phyloP scores from a whole-genome alignment of 768 basidiomycete species.

The Tricholoma saponaceum region DNA sequence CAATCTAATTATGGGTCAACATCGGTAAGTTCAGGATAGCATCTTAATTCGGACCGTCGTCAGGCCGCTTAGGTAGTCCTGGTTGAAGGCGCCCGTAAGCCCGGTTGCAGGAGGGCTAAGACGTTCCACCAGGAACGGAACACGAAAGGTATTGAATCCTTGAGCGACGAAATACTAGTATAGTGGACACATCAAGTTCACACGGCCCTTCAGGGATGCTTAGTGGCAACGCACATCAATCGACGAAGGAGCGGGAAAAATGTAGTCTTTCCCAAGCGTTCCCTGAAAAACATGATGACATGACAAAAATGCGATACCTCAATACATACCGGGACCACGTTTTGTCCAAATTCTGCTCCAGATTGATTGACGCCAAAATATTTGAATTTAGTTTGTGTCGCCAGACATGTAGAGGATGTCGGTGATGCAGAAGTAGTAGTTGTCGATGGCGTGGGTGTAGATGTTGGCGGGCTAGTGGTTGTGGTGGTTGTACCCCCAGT shows the following conservation, averaged over 20 bases:
- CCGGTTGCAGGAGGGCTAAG: slow-evolving; percentile 49
- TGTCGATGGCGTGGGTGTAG: slow-evolving; percentile 19
- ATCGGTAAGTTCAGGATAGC: neutral
- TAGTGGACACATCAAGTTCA: neutral
- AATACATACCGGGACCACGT: slow-evolving; percentile 39
- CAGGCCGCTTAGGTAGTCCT: slow-evolving; percentile 47
- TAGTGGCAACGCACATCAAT: slow-evolving; percentile 24
- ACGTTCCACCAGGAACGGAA: slow-evolving; percentile 59
- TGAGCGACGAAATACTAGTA: slow-evolving; percentile 50
- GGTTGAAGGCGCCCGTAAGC: slow-evolving; percentile 49
- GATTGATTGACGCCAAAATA: slow-evolving; percentile 62
- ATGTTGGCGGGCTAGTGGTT: too few relatives aligned
- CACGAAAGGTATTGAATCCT: slow-evolving; percentile 61
- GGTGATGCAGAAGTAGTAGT: slow-evolving; percentile 23
- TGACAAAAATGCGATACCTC: neutral
- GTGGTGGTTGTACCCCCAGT: slow-evolving; percentile 17
- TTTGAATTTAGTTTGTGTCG: slow-evolving; percentile 49
- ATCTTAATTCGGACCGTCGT: slow-evolving; percentile 31
- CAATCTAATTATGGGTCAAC: slow-evolving; percentile 32
- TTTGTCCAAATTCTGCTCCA: slow-evolving; percentile 58
- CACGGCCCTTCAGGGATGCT: neutral
- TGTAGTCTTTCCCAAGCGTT: slow-evolving; percentile 40
- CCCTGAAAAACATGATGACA: slow-evolving; percentile 20
- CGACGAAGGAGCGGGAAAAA: slow-evolving; percentile 43
- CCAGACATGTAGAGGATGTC: slow-evolving; percentile 33